A percentile compares a stretch with the other conserved stretches of the same genome.
phyloP scores from a whole-genome alignment of 2,329 filamentous ascomycete genomes.

The Leptosphaerulina australis region DNA sequence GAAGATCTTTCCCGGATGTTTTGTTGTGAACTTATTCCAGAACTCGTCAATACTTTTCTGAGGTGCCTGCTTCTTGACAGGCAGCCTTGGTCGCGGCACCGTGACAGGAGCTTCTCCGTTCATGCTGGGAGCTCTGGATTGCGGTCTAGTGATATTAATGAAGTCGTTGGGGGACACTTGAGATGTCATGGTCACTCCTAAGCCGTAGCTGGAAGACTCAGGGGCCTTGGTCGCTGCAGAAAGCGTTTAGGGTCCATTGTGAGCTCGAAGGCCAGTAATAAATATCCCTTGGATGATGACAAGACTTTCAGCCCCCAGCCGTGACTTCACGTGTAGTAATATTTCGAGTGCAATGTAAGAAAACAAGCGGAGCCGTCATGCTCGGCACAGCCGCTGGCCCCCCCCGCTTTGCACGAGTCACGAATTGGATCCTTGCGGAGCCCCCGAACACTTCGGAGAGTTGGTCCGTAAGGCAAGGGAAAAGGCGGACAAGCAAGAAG shows the following conservation, averaged over 20 bases:
- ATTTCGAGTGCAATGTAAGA: constrained; percentile 43
- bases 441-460: constrained; percentile 23
- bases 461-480: constrained; percentile 13
- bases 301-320: constrained; percentile 40
- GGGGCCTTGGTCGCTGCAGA: constrained; percentile 23
- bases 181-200: constrained; percentile 44
- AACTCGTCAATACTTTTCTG: constrained; percentile 74
- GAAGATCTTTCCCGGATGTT: constrained; percentile 73
- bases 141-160: constrained; percentile 45
- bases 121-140: constrained; percentile 47
- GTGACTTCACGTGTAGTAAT: constrained; percentile 34
- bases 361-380: constrained; percentile 43
- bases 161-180: constrained; percentile 46
- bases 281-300: constrained; percentile 21
- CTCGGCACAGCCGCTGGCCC: constrained; percentile 41
- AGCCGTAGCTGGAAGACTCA: constrained; percentile 22
- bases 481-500: constrained; percentile 35
- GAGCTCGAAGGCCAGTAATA: constrained; percentile 36
- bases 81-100: constrained; percentile 29
- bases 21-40: constrained; percentile 72
- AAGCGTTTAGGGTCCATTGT: constrained; percentile 35
- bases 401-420: constrained; percentile 30
- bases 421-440: constrained; percentile 35
- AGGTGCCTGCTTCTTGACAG: constrained; percentile 60
- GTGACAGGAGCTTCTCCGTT: constrained; percentile 32